Conservation (phyloP, 805 yeast genomes). For the Komagataella kurtzmanii region DNA sequence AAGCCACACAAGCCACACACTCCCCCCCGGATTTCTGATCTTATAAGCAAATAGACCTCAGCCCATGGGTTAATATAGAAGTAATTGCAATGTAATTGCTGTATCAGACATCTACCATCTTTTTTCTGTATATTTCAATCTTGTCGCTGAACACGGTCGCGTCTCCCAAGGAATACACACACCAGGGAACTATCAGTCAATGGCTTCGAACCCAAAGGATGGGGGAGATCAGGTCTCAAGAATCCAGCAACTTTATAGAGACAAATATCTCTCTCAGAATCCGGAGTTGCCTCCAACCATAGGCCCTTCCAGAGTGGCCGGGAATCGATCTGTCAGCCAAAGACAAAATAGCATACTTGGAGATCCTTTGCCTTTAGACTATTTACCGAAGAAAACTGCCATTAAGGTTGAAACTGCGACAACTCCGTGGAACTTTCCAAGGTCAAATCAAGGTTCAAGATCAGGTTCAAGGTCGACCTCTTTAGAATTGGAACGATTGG, state of each 20-base stretch:
- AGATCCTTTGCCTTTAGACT: background rate
- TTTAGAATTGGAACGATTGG: background rate
- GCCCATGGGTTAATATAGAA: background rate
- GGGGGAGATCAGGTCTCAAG: background rate
- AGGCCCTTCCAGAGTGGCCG: background rate
- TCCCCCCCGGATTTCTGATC: background rate
- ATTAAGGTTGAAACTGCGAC: background rate
- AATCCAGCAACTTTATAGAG: background rate
- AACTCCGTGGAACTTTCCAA: background rate
- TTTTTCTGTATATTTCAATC: background rate
- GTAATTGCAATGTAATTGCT: background rate
- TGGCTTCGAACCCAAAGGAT: background rate
- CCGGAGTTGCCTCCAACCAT: background rate
- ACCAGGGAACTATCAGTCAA: background rate
- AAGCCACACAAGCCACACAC: background rate
- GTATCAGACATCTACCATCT: background rate
- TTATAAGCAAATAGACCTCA: background rate
- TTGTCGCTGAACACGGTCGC: background rate
- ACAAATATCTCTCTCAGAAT: background rate
- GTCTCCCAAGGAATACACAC: background rate
- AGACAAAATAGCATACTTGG: background rate
- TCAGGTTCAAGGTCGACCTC: background rate
- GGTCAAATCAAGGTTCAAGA: background rate
- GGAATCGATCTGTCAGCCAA: background rate
- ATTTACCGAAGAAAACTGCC: background rate